These are phyloP conservation scores for Lolium perenne DNA, from an alignment of 176 grass and related monocot genomes.

Conservation along the genomic window DNA sequence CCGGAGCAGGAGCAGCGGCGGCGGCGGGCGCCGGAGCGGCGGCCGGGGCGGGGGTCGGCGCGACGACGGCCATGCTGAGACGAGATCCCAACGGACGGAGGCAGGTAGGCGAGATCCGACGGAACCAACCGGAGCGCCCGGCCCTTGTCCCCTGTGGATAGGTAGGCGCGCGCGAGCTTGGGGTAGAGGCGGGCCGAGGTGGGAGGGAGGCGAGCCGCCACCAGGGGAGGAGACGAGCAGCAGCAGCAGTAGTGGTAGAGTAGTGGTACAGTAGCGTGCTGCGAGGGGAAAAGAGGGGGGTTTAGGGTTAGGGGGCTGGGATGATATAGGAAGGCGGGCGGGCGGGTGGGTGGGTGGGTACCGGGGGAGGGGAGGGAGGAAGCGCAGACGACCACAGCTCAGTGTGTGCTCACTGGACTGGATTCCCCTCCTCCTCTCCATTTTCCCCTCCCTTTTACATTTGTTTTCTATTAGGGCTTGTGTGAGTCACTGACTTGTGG, in stretches of 20 bases:
- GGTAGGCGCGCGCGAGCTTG: conserved; percentile 16
- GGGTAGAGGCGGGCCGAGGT: conserved; percentile 16
- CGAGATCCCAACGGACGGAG: conserved; percentile 42
- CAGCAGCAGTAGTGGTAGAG: conserved; percentile 24
- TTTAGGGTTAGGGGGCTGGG: conserved; percentile 27
- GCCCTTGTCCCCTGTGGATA: conserved; percentile 47
- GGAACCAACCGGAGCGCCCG: conserved; percentile 29
- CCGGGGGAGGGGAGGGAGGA: neutral
- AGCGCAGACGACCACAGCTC: conserved; percentile 45
- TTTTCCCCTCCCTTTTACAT: neutral
- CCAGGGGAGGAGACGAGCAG: conserved; percentile 34
- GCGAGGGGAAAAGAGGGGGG: conserved; percentile 41
- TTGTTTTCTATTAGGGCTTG: neutral
- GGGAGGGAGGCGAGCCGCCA: conserved; percentile 62
- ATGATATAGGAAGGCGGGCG: conserved; percentile 31
- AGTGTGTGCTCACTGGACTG: neutral
- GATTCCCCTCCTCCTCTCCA: conserved; percentile 37
- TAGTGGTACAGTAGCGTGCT: neutral
- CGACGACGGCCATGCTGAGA: conserved; percentile 62
- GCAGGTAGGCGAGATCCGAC: conserved; percentile 52
- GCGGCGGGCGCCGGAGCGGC: conserved; percentile 15
- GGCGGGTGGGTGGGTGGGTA: neutral
- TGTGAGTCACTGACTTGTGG: neutral
- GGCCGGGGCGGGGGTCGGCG: conserved; percentile 45
- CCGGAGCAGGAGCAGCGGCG: neutral